Base-by-base conservation (phyloP, 2,329 filamentous ascomycete genomes). In the Nannizziopsis barbatae region DNA sequence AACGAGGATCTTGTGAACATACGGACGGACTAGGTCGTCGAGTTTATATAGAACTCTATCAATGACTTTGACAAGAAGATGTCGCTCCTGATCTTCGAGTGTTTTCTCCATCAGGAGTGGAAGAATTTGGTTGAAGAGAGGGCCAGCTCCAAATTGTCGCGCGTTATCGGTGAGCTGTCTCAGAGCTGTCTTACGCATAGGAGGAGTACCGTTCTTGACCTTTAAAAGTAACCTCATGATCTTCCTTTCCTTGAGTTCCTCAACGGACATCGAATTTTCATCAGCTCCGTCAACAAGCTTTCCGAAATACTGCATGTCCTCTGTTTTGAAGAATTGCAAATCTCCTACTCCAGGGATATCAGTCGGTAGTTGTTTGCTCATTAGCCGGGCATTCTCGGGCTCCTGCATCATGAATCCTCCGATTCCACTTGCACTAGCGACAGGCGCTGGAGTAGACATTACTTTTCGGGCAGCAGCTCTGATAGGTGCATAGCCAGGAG, bases 251-350 rank as follows among this genome's bases (percentile, higher is more conserved):
- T 98, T 96, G 45, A 98, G 71, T 61, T 98, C 90, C 42, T 98
- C 92, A 8, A 98, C 88, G 15, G 83, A 89, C 69, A 98, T 79
- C 17, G 81, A 76, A 58, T 90, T 93, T 69, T 98, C 92, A 58
- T 96, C 88, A 20, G 84, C 84, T 33, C 86, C 88, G 62, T 98
- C 92, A 17, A 94, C 90, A 36, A 98, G 78, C 72, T 98, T 96
- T 51, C 90, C 89, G 61, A 98, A 98, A 69, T 98, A 98, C 35
- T 86, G 83, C 88, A 96, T 95, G 66, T 98, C 92, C 65, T 98
- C 92, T 1, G 88, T 80, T 70, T 98, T 98, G 76, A 98, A 95
- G 65, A 96, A 98, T 57, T 95, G 89, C 45, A 98, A 71, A 64
- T 98, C 92, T 35, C 89, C 89, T 43, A 98, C 88, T 35, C 92